Evolutionary conservation across 2,329 filamentous ascomycete genomes (phyloP).

Genomic region (Sporothrix brunneoviolacea): DNA sequence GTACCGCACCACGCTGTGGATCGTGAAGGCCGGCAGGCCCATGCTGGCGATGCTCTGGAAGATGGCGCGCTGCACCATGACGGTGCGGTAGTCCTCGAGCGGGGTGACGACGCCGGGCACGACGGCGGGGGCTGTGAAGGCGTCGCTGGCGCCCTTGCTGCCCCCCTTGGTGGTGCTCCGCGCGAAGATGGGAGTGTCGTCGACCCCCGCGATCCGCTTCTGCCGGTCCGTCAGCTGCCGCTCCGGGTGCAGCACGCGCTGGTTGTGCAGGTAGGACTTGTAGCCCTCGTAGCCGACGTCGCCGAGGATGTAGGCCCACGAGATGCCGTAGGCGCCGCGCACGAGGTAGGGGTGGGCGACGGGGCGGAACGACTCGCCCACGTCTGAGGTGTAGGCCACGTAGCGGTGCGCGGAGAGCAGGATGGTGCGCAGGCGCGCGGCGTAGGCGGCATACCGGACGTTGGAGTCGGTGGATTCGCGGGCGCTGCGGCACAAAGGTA

Average conservation of each 20-base stretch:
- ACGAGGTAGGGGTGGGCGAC: conserved; percentile 82
- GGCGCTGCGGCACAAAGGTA: too few relatives aligned
- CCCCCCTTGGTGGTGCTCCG: neutral
- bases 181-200: neutral
- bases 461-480: conserved; percentile 77
- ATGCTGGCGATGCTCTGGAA: conserved; percentile 91
- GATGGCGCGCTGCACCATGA: conserved; percentile 84
- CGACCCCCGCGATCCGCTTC: conserved; percentile 42
- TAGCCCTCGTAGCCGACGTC: conserved; percentile 93
- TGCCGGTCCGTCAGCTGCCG: conserved; percentile 46
- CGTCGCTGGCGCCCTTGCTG: neutral
- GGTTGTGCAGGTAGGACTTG: conserved; percentile 86
- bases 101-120: conserved; percentile 49
- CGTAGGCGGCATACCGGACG: conserved; percentile 89
- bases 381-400: conserved; percentile 93
- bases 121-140: neutral
- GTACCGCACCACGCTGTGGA: conserved; percentile 87
- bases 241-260: conserved; percentile 63
- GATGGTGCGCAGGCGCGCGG: conserved; percentile 75
- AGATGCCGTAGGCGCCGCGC: conserved; percentile 77
- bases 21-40: conserved; percentile 89
- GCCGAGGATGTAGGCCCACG: conserved; percentile 85
- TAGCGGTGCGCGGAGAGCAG: conserved; percentile 89
- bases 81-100: conserved; percentile 81
- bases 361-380: conserved; percentile 92